Evolutionary conservation across 78 protist species (phyloP), one percentile per base, ranked within the genome.

Genomic region (Mantamonas sphyraenae): DNA sequence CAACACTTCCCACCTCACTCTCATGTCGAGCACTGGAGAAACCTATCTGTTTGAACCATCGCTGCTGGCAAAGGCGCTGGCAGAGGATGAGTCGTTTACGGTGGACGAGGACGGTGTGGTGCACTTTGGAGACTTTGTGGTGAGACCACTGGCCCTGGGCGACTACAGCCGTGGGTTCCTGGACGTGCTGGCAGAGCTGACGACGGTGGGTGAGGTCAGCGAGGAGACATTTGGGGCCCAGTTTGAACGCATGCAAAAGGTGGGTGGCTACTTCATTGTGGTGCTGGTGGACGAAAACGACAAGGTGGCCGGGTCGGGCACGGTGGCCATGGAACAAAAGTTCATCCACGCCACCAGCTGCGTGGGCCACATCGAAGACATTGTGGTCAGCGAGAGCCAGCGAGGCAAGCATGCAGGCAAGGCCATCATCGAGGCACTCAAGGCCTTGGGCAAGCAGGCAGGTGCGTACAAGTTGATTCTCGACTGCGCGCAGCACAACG

Each of bases 331-430:
- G 40, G 77, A 73, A 34, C 47, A 2, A 24, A 73, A 73, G 77
- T 40, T 73, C 28, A 73, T 73, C 56, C 77, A 39, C 51, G 69
- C 45, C 40, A 42, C 67, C 2, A 10, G 56, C 1, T 35, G 22
- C 35, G 76, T 71, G 12, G 77, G 77, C 8, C 77, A 73, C 60
- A 61, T 73, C n/a, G 77, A 73, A 19, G 77, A 73, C 68, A 40
- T 73, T 12, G 77, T 73, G 5, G 77, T 73, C 22, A 62, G 61
- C 60, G 10, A 9, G 31, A 3, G 20, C 26, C 17, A 26, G 3
- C 65, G 79, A 0, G 79, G 79, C 0, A 17, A 19, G 47, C 42
- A 45, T 50, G 53, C 50, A 2, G 79, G 79, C 26, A 59, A 47
- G 22, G 19, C 22, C 35, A 59, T 74, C 38, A 42, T 74, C 28